Evolutionary conservation across 2,329 filamentous ascomycete genomes (phyloP).

Genomic region (Aspergillus melleus): DNA sequence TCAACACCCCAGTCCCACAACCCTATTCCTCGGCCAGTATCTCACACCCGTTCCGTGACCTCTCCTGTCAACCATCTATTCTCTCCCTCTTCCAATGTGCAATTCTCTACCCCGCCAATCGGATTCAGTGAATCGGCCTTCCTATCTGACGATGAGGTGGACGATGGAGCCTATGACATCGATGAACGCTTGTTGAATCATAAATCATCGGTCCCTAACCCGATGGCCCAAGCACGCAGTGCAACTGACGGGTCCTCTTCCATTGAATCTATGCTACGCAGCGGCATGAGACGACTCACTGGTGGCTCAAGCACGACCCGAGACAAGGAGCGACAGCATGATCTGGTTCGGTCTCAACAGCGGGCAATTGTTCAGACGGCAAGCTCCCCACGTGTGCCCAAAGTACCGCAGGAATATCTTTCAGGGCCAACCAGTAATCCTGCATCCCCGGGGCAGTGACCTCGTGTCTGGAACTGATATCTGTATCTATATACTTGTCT

Average conservation of each 20-base stretch:
- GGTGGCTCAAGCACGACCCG: constrained; percentile 42
- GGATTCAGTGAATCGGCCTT: constrained; percentile 58
- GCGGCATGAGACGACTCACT: constrained; percentile 49
- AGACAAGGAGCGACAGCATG: constrained; percentile 48
- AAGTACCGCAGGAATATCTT: constrained; percentile 50
- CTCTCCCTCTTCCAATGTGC: constrained; percentile 50
- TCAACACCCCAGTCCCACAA: constrained; percentile 35
- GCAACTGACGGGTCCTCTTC: constrained; percentile 44
- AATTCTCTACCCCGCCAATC: constrained; percentile 50
- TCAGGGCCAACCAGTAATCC: constrained; percentile 38
- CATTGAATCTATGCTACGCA: constrained; percentile 46
- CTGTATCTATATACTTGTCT: not conserved
- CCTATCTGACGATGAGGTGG: constrained; percentile 74
- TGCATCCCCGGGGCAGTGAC: constrained; percentile 27
- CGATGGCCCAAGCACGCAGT: constrained; percentile 30
- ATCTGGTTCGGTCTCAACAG: constrained; percentile 44
- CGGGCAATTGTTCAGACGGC: constrained; percentile 40
- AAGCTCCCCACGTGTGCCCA: constrained; percentile 47
- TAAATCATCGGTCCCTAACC: constrained; percentile 23
- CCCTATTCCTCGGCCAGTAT: constrained; percentile 57
- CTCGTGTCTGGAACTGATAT: not conserved
- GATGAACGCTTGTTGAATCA: constrained; percentile 60
- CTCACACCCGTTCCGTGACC: constrained; percentile 82
- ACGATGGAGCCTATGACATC: constrained; percentile 78
- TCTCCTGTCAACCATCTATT: constrained; percentile 64